These are phyloP conservation scores for Dalbergia cultrata DNA, from an alignment of 306 rosid species.

Conservation along the genomic window DNA sequence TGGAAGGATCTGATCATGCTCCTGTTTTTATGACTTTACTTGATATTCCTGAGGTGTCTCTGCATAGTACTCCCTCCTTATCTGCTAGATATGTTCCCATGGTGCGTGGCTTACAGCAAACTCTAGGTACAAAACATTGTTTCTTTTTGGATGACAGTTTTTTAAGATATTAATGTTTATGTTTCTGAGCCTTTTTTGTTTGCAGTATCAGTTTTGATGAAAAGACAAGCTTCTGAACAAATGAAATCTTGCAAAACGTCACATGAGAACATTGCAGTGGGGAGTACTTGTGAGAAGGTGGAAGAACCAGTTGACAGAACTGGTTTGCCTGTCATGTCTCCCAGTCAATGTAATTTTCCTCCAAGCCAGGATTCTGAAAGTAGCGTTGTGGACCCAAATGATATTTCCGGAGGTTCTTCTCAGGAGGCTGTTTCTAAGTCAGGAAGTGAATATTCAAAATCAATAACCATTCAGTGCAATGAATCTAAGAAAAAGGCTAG, in stretches of 20 bases:
- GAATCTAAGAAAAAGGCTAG: slow-evolving; percentile 71
- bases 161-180: slow-evolving; percentile 21
- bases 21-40: slow-evolving; percentile 73
- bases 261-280: slow-evolving; percentile 28
- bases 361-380: slow-evolving; percentile 55
- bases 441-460: slow-evolving; percentile 43
- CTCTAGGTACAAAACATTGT: slow-evolving; percentile 66
- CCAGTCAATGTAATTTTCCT: slow-evolving; percentile 47
- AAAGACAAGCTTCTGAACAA: slow-evolving; percentile 51
- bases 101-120: slow-evolving; percentile 87
- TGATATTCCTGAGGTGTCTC: slow-evolving; percentile 69
- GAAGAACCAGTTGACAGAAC: slow-evolving; percentile 48
- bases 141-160: slow-evolving; percentile 36
- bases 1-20: slow-evolving; percentile 99
- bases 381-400: slow-evolving; percentile 44
- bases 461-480: slow-evolving; percentile 36
- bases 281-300: slow-evolving; percentile 46
- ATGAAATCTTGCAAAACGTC: slow-evolving; percentile 37
- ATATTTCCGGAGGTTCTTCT: slow-evolving; percentile 40
- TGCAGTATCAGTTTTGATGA: slow-evolving; percentile 82
- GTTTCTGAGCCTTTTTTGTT: slow-evolving; percentile 32
- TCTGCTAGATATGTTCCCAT: slow-evolving; percentile 89
- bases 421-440: slow-evolving; percentile 43
- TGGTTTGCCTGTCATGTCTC: slow-evolving; percentile 36
- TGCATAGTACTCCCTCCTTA: slow-evolving; percentile 79